A percentile compares a stretch with the other conserved stretches of the same genome.
These are phyloP conservation scores for Suillus placidus DNA, from an alignment of 768 basidiomycete species.

Conservation along the genomic window DNA sequence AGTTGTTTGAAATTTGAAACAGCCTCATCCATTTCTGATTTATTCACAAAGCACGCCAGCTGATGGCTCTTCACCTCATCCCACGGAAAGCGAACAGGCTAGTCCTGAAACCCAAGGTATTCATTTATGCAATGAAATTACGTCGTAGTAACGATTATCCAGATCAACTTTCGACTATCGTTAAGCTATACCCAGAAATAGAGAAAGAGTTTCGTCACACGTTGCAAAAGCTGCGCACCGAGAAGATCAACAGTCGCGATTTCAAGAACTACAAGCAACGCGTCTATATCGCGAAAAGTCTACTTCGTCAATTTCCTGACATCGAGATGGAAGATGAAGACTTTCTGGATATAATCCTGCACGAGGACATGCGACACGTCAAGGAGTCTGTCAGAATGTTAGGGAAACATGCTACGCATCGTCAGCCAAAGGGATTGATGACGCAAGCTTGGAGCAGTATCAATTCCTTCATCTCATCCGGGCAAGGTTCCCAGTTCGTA, in stretches of 20 bases:
- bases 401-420: background rate
- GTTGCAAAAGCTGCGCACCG: slow-evolving; percentile 3
- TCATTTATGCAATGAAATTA: background rate
- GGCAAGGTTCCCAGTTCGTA: background rate
- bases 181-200: slow-evolving; percentile 20
- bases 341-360: slow-evolving; percentile 15
- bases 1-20: background rate
- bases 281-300: slow-evolving; percentile 15
- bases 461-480: background rate
- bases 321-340: background rate
- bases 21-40: background rate
- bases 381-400: slow-evolving; percentile 4
- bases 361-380: slow-evolving; percentile 1
- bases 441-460: background rate
- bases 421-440: background rate
- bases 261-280: slow-evolving; percentile 21
- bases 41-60: background rate
- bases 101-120: background rate
- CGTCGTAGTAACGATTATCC: background rate
- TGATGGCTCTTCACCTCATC: too few species aligned
- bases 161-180: slow-evolving; percentile 17
- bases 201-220: background rate
- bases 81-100: background rate
- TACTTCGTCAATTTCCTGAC: background rate
- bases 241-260: slow-evolving; percentile 13